Evolutionary conservation across 208 protist genomes (phyloP), one percentile per base, ranked within the genome.

Genomic region (Leishmania major): DNA sequence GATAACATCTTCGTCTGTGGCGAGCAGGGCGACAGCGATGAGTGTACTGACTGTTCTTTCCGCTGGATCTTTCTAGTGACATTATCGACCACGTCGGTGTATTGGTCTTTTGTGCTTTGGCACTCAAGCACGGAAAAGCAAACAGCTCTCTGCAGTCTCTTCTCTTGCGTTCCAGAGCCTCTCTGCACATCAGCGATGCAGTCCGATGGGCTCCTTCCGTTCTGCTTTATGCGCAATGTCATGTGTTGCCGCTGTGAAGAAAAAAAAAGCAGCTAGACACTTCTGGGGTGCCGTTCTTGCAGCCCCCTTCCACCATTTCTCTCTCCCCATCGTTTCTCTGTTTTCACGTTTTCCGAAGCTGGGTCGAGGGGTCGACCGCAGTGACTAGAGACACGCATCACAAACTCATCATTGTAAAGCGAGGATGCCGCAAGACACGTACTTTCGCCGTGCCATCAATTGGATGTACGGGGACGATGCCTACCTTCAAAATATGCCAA

Each of bases 381-480:
- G 40, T 72, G 57, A 49, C n/a, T 45, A 53, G 55, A 25, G 55
- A 79, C 49, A 43, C 49, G 13, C 60, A 79, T 71, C 64, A 37
- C 51, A 72, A 28, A 49, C 47, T 55, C 55, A 72, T 75, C 7
- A 28, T n/a, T 45, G 51, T 19, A 57, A 43, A 4, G 31, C 11
- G 28, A 72, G 66, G 28, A 87, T 88, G 87, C 79, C 84, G 19
- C 84, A 83, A 35, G 94, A 95, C 84, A 97, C 94, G 15, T 97
- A 95, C 78, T 96, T 97, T 76, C 84, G 92, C 60, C 91, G 92
- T 45, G 88, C 90, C 43, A 95, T 96, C 72, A 88, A 95, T 71
- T 97, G 94, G 93, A 96, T 97, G 92, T 93, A 95, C 55, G 94
- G 94, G 62, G 94, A 96, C 25, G 88, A 89, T 19, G 91, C 92